phyloP scores from a whole-genome alignment of 2,329 filamentous ascomycete genomes.

The Fusarium pseudoanthophilum region DNA sequence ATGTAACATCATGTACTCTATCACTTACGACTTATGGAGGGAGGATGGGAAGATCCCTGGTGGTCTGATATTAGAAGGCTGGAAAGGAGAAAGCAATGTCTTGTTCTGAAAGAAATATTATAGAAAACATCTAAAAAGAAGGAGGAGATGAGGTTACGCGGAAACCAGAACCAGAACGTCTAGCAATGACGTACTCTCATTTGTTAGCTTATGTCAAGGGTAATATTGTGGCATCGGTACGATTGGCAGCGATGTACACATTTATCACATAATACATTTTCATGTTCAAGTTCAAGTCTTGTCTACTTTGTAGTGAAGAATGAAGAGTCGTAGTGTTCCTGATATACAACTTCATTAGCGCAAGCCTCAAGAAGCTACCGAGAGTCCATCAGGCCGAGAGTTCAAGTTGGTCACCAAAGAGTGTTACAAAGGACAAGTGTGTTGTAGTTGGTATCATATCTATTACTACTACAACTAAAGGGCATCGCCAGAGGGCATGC shows the following conservation, averaged over 20 bases:
- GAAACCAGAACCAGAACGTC: constrained; percentile 35
- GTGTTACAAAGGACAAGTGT: neutral
- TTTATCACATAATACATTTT: constrained; percentile 39
- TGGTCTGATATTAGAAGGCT: constrained; percentile 17
- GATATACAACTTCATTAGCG: neutral
- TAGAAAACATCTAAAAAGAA: constrained; percentile 32
- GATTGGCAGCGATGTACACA: constrained; percentile 29
- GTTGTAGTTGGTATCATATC: constrained; percentile 38
- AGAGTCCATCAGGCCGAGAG: neutral
- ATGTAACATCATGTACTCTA: constrained; percentile 46
- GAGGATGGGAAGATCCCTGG: constrained; percentile 22
- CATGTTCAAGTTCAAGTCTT: constrained; percentile 21
- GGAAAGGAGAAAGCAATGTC: constrained; percentile 4
- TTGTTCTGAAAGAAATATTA: constrained; percentile 13
- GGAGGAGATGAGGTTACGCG: constrained; percentile 16
- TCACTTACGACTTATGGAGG: constrained; percentile 42
- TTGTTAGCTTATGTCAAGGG: constrained; percentile 36
- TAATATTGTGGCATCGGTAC: constrained; percentile 25
- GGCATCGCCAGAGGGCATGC: constrained; percentile 31
- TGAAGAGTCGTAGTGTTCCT: neutral
- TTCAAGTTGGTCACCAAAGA: neutral
- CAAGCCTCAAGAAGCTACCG: neutral
- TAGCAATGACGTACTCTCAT: constrained; percentile 39
- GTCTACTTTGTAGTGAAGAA: neutral
- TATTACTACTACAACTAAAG: constrained; percentile 47